Evolutionary conservation across 306 rosid species (phyloP).

Genomic region (Sesbania bispinosa): DNA sequence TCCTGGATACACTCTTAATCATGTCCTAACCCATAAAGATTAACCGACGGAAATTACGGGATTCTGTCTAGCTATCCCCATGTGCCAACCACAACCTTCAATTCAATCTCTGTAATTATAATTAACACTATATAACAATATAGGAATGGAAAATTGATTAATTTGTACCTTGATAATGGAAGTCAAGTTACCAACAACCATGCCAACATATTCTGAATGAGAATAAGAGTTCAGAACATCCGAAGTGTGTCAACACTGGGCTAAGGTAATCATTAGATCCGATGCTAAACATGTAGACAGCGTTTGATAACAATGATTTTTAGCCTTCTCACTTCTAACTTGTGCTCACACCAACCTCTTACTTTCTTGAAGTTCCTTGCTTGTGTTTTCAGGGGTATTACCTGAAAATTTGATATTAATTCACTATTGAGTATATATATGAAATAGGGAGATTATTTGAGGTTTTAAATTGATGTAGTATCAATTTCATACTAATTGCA

Average conservation of each 20-base stretch:
- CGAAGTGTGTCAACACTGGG: conserved; percentile 47
- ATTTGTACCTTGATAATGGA: conserved; percentile 52
- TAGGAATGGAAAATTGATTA: too few relatives aligned
- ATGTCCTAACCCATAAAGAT: neutral
- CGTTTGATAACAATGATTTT: conserved; percentile 49
- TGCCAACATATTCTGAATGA: conserved; percentile 46
- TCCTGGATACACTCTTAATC: too few relatives aligned
- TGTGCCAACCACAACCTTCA: neutral
- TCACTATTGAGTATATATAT: too few relatives aligned
- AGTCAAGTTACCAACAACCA: conserved; percentile 73
- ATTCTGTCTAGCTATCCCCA: neutral
- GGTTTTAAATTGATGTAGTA: too few relatives aligned
- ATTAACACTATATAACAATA: too few relatives aligned
- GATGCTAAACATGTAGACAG: conserved; percentile 69
- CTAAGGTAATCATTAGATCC: conserved; percentile 75
- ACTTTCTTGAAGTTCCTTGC: conserved; percentile 51
- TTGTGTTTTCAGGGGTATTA: conserved; percentile 64
- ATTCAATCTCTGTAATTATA: too few relatives aligned
- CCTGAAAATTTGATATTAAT: conserved; percentile 51
- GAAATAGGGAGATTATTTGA: too few relatives aligned
- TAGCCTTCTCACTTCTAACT: conserved; percentile 41
- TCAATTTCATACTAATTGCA: too few relatives aligned
- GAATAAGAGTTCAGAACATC: conserved; percentile 44
- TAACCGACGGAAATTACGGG: neutral
- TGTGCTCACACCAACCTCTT: conserved; percentile 34